Evolutionary conservation across 345 rosid genomes (phyloP), one percentile per base, ranked within the genome.

Genomic region (Populus deltoides): DNA sequence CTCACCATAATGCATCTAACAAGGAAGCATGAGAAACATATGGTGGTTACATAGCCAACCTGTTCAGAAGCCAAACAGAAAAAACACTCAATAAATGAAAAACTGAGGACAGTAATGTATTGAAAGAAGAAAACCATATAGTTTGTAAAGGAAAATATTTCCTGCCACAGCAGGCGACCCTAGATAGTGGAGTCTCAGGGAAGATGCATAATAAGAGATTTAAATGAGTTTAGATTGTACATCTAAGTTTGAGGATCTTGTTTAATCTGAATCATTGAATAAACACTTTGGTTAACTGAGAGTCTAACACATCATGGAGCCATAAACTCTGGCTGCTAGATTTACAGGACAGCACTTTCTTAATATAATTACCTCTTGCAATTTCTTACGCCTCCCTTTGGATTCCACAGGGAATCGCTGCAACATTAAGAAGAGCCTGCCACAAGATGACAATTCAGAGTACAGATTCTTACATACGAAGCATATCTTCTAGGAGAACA

Each of bases 1-100:
- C 90, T 89, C 87, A 94, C 98, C 97, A 94, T 90, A 81, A 91
- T 83, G 82, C 94, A 91, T 86, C 97, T 79, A 85, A 93, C 77
- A 62, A 94, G 94, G 89, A 94, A 94, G 87, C 98, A 93, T 45
- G 89, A 78, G 87, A 92, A 94, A 75, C 98, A 94, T 66, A 94
- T 91, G 59, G 97, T 89, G 63, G 97, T 93, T 79, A 93, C 98
- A 72, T 92, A 94, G 68, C 98, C 98, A 86, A 94, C 98, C 98
- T 94, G 88, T 84, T 68, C 81, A 81, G 49, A 75, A 57, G 68
- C 68, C 39, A 80, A 79, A 79, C 41, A 41, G 59, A 79, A 79
- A n/a, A 31, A 53, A 62, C 10, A 66, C 25, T 33, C 11, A 4
- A 45, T 49, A 51, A 70, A 62, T 47, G 7, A 6, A 43, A 71